Conservation (phyloP, 179 eudicot genomes). For the Beta corolliflora region DNA sequence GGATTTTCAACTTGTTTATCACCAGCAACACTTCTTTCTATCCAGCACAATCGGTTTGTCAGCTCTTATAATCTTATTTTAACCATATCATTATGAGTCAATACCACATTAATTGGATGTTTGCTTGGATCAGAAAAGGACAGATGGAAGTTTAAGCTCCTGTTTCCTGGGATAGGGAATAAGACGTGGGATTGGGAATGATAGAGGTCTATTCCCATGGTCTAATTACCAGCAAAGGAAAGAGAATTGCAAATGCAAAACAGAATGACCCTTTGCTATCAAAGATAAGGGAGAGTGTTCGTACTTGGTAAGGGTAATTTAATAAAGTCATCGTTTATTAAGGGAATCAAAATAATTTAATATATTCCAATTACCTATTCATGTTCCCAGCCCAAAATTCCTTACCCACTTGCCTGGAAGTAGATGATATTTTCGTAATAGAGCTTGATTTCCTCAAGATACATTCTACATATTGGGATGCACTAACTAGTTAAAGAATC, state of each 20-base stretch:
- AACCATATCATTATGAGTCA: neutral
- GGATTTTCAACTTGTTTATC: neutral
- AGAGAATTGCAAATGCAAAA: neutral
- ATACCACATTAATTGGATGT: neutral
- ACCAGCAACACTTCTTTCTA: neutral
- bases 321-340: no score
- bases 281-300: no score
- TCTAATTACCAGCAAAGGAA: neutral
- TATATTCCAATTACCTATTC: no score
- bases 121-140: neutral
- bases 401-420: no score
- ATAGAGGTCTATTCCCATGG: neutral
- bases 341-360: no score
- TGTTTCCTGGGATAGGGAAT: neutral
- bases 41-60: neutral
- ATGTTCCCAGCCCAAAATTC: no score
- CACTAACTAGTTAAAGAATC: no score
- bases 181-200: neutral
- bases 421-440: no score
- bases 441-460: no score
- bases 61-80: neutral
- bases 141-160: neutral
- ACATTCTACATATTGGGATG: no score
- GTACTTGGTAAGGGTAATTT: no score
- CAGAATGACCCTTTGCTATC: no score